Evolutionary conservation across 2,329 filamentous ascomycete genomes (phyloP), one percentile per base, ranked within the genome.

Genomic region (Talaromyces verruculosus): DNA sequence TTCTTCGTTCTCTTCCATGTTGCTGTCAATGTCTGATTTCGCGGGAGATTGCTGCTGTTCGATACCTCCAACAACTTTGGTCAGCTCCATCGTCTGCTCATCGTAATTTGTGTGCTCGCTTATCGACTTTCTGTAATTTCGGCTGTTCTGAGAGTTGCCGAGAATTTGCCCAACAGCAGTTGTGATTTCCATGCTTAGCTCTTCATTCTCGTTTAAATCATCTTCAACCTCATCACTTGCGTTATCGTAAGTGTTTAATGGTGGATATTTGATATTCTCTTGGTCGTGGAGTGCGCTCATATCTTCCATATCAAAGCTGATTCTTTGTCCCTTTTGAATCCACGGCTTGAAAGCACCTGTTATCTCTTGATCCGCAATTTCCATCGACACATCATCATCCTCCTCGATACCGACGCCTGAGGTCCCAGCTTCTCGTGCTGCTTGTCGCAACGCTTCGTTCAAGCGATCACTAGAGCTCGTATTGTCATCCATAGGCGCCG

Each of bases 131-230:
- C 84, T 75, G 79, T 78, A 74, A 78, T 77, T 63, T 33, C 69
- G 66, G 72, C 78, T 73, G 68, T 68, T 69, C 8, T 72, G 61
- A 19, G 77, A 72, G 37, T 78, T 83, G 5, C 84, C 80, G 22
- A 97, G 78, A 63, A 98, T 97, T 2, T 89, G 87, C 8, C 94
- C 94, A 63, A 96, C 83, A 8, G 88, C 91, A 64, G 87, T 88
- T 1, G 94, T 97, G 7, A 97, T 91, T 71, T 98, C 94, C 94
- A 98, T 97, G 25, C 92, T 95, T 84, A 96, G 89, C 45, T 93
- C 91, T 69, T 87, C 85, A 22, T 85, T 84, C 28, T 84, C 80
- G 17, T 78, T 75, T 13, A 82, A 81, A 13, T 84, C 82, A 5
- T 79, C 74, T 28, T 66, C 63, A n/a, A 28, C 49, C 6, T 63